Percentiles rank a stretch among this genome's conserved stretches.
Evolutionary conservation across 345 rosid genomes (phyloP).

Genomic region (Mangifera indica): DNA sequence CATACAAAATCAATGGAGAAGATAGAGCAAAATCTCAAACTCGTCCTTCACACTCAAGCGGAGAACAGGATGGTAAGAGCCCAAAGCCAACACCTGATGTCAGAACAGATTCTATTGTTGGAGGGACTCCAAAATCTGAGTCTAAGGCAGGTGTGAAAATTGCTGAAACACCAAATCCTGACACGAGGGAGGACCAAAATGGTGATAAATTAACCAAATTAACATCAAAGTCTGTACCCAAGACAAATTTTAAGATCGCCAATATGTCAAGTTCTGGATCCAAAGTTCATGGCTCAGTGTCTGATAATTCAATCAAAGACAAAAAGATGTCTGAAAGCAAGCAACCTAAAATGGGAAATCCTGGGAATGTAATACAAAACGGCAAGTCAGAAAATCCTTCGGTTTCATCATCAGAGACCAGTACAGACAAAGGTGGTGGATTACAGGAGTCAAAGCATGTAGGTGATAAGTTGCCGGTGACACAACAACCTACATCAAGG

Average conservation of each 20-base stretch:
- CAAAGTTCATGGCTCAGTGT: slow-evolving; percentile 20
- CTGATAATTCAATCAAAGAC: slow-evolving; percentile 25
- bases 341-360: slow-evolving; percentile 21
- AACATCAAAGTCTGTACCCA: slow-evolving; percentile 34
- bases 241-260: slow-evolving; percentile 18
- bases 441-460: slow-evolving; percentile 31
- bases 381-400: slow-evolving; percentile 26
- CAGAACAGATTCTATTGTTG: slow-evolving; percentile 39
- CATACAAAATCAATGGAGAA: slow-evolving; percentile 58
- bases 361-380: slow-evolving; percentile 21
- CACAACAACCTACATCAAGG: slow-evolving; percentile 40
- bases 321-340: slow-evolving; percentile 26
- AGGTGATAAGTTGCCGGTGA: slow-evolving; percentile 29
- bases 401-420: slow-evolving; percentile 24
- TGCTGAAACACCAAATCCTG: slow-evolving; percentile 36
- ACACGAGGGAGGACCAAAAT: slow-evolving; percentile 27
- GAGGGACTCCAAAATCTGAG: slow-evolving; percentile 35
- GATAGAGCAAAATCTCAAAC: slow-evolving; percentile 46
- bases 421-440: slow-evolving; percentile 28
- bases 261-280: slow-evolving; percentile 26
- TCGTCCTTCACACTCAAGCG: slow-evolving; percentile 41
- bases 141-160: slow-evolving; percentile 42
- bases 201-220: slow-evolving; percentile 36
- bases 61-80: slow-evolving; percentile 57
- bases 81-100: slow-evolving; percentile 34